Percentiles rank a stretch among this genome's conserved stretches.
Evolutionary conservation across 768 basidiomycete species (phyloP).

Genomic region (Psilocybe azurescens): DNA sequence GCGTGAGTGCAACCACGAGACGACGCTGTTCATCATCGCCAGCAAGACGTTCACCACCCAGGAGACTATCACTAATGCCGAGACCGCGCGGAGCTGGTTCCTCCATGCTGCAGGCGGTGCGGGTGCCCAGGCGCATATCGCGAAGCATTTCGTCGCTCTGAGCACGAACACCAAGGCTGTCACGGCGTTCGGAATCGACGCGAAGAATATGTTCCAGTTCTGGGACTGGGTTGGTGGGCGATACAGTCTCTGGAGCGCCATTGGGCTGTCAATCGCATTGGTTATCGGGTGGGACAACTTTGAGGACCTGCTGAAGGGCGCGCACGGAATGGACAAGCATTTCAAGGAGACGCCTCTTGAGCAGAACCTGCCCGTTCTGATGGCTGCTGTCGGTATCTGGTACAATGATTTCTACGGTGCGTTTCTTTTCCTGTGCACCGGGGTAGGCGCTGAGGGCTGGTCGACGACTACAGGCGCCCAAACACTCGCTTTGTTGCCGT

Average conservation of each 20-base stretch:
- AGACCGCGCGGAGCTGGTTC: constrained; percentile 96
- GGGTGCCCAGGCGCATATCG: constrained; percentile 88
- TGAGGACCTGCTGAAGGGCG: constrained; percentile 85
- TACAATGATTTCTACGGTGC: constrained; percentile 97
- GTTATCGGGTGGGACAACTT: constrained; percentile 96
- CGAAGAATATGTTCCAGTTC: constrained; percentile 98
- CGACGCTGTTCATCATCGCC: constrained; percentile 97
- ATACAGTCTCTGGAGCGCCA: constrained; percentile 98
- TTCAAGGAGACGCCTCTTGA: constrained; percentile 90
- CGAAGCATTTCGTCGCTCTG: constrained; percentile 98
- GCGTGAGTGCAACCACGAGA: constrained; percentile 82
- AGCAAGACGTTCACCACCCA: constrained; percentile 99
- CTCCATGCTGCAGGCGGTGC: constrained; percentile 83
- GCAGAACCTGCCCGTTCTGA: constrained; percentile 88
- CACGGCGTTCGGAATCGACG: constrained; percentile 88
- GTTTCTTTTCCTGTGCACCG: constrained; percentile 11
- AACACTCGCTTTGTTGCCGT: constrained; percentile 93
- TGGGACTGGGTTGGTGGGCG: constrained; percentile 99
- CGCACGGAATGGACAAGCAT: constrained; percentile 98
- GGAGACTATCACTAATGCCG: constrained; percentile 99
- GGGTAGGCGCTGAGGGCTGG: neutral
- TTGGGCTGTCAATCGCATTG: constrained; percentile 93
- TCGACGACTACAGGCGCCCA: constrained; percentile 66
- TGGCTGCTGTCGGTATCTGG: constrained; percentile 94
- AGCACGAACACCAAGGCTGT: constrained; percentile 96